Base-by-base conservation (phyloP, 2,329 filamentous ascomycete species). In the Corinectria fuckeliana region DNA sequence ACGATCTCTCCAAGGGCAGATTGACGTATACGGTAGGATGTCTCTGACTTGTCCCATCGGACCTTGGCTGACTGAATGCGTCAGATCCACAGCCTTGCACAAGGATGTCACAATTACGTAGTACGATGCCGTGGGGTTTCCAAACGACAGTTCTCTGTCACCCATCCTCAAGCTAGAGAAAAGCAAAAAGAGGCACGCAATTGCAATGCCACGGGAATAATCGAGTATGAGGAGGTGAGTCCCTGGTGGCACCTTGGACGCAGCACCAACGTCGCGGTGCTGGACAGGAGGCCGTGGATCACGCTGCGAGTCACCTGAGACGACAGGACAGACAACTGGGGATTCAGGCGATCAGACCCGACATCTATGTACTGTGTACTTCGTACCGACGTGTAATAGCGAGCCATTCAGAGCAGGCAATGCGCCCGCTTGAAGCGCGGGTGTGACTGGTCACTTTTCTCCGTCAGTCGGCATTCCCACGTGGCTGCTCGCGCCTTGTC, bases 401-500 rank as follows among this genome's bases (percentile, higher is more conserved):
- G 42, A 36, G 44, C 56, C 56, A 60, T 62, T 60, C 38, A 52
- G 20, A 21, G 38, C 20, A 5, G 30, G 28, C 28, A 28, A 54
- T 42, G 39, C 26, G 47, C 56, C 47, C 11, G 6, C 42, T 25
- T 13, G 50, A 41, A 30, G 38, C 25, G 26, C 34, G 23, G 44
- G 50, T 55, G 50, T 69, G 63, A 68, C 68, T 69, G 60, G 61
- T 69, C 68, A 65, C 48, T 54, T 69, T 63, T 61, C 58, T 44
- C 56, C 44, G 44, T 53, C 60, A 36, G 64, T 64, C 60, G 56
- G 50, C 60, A 60, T 60, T 70, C 58, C 68, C 68, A 70, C 68
- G 68, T 70, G 68, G 66, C 62, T 65, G 50, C 55, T 70, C 61
- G 41, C 57, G 54, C 57, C 57, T 62, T 58, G 63, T 58, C 41